These are phyloP conservation scores for Yamadazyma sp. DNA, from an alignment of 1,139 yeast species.

Conservation along the genomic window DNA sequence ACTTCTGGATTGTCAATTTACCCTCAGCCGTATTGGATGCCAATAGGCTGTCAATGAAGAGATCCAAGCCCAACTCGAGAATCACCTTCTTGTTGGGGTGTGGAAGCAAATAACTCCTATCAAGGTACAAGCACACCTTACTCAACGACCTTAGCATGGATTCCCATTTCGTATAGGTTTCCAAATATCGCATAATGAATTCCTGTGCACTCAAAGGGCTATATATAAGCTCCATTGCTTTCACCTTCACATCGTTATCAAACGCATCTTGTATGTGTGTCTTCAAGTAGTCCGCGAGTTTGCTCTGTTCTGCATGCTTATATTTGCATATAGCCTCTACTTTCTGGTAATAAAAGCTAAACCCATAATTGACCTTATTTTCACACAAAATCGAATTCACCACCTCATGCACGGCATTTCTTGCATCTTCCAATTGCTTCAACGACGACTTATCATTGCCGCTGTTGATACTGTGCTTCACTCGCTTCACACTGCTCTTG, in stretches of 20 bases:
- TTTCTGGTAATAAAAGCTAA: conserved; percentile 26
- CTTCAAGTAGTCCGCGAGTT: conserved; percentile 22
- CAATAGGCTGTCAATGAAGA: conserved; percentile 21
- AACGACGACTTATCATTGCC: conserved; percentile 11
- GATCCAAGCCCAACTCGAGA: conserved; percentile 23
- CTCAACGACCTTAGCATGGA: conserved; percentile 22
- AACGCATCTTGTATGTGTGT: conserved; percentile 21
- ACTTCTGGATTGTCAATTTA: conserved; percentile 8
- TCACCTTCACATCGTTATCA: conserved; percentile 10
- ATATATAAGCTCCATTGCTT: conserved; percentile 3
- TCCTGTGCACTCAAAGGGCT: background rate
- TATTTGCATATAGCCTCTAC: conserved; percentile 36
- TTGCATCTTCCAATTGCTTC: conserved; percentile 14
- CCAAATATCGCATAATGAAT: conserved; percentile 17
- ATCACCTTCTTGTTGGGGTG: conserved; percentile 31
- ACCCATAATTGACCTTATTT: conserved; percentile 21
- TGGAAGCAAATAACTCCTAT: conserved; percentile 32
- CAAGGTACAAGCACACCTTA: conserved; percentile 36
- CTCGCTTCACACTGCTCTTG: background rate
- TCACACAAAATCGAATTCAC: conserved; percentile 24
- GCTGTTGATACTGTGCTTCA: conserved; percentile 11
- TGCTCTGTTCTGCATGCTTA: conserved; percentile 33
- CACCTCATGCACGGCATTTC: conserved; percentile 13
- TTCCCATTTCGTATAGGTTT: conserved; percentile 26
- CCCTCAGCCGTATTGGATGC: conserved; percentile 8